phyloP scores from a whole-genome alignment of 2,329 filamentous ascomycete species.

The Cordyceps javanica region DNA sequence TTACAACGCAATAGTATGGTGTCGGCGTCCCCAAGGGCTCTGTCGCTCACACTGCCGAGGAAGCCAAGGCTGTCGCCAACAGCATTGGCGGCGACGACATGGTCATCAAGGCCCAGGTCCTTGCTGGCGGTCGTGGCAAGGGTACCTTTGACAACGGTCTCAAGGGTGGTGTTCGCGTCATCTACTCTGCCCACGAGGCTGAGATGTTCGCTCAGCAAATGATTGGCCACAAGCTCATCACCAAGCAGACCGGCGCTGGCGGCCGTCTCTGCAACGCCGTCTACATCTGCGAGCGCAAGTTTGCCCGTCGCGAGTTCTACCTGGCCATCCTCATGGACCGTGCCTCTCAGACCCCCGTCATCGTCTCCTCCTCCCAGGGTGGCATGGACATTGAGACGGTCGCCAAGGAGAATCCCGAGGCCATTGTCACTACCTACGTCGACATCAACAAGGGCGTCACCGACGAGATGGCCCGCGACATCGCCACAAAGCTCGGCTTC shows the following conservation, averaged over 20 bases:
- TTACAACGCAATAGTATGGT: slow-evolving; percentile 62
- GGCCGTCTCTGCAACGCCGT: slow-evolving; percentile 95
- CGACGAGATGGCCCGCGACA: slow-evolving; percentile 85
- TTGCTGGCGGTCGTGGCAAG: slow-evolving; percentile 96
- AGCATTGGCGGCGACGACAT: slow-evolving; percentile 90
- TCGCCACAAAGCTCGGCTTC: slow-evolving; percentile 90
- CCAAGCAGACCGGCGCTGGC: slow-evolving; percentile 93
- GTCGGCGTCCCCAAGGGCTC: slow-evolving; percentile 86
- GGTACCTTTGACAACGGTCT: slow-evolving; percentile 96
- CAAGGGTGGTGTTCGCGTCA: slow-evolving; percentile 96
- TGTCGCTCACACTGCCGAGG: slow-evolving; percentile 72
- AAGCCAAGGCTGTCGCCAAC: slow-evolving; percentile 89
- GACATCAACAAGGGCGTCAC: slow-evolving; percentile 94
- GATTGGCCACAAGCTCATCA: slow-evolving; percentile 99
- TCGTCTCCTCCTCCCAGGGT: slow-evolving; percentile 95
- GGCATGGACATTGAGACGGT: slow-evolving; percentile 99
- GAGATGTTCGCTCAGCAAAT: slow-evolving; percentile 98
- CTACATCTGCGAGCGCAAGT: slow-evolving; percentile 99
- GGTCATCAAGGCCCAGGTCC: slow-evolving; percentile 99
- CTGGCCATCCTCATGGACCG: slow-evolving; percentile 98
- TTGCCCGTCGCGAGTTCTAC: slow-evolving; percentile 98
- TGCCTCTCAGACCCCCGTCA: slow-evolving; percentile 81
- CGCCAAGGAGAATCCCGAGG: slow-evolving; percentile 94
- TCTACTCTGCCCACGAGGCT: slow-evolving; percentile 95
- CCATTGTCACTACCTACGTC: slow-evolving; percentile 89